Conservation (phyloP, 1,139 yeast species). For the Hemisphaericaspora xylofermentans region DNA sequence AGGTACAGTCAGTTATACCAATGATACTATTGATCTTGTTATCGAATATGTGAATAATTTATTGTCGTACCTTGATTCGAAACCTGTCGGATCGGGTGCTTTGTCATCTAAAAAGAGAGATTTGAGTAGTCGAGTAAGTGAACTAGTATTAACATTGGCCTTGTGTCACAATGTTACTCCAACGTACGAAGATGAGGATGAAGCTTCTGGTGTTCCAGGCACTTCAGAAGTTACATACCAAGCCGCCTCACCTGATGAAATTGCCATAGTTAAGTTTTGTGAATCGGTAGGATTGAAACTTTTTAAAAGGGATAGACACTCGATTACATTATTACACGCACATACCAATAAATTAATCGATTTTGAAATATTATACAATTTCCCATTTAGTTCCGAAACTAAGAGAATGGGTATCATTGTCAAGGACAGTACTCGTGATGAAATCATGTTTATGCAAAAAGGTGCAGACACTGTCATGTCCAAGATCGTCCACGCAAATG, state of each 20-base stretch:
- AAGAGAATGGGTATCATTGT: constrained; percentile 95
- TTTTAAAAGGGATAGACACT: constrained; percentile 75
- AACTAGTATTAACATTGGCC: constrained; percentile 77
- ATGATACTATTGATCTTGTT: constrained; percentile 90
- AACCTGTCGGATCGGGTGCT: constrained; percentile 17
- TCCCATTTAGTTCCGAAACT: constrained; percentile 94
- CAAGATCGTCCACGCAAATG: constrained; percentile 78
- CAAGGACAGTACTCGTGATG: constrained; percentile 59
- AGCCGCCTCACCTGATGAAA: constrained; percentile 98
- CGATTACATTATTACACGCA: constrained; percentile 65
- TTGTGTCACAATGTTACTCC: constrained; percentile 91
- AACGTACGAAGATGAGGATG: constrained; percentile 21
- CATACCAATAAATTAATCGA: constrained; percentile 52
- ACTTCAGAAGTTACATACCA: constrained; percentile 60
- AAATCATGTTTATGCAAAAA: constrained; percentile 81
- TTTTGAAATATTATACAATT: constrained; percentile 74
- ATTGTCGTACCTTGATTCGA: constrained; percentile 19
- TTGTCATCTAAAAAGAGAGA: constrained; percentile 45
- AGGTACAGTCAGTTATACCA: constrained; percentile 89
- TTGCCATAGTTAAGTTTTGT: constrained; percentile 93
- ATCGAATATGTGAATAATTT: constrained; percentile 56
- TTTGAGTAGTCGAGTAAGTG: constrained; percentile 72
- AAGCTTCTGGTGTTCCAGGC: constrained; percentile 2
- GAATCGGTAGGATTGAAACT: constrained; percentile 81
- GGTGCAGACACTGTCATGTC: constrained; percentile 98